phyloP scores from a whole-genome alignment of 768 basidiomycete species.

The Mrakia gelida region DNA sequence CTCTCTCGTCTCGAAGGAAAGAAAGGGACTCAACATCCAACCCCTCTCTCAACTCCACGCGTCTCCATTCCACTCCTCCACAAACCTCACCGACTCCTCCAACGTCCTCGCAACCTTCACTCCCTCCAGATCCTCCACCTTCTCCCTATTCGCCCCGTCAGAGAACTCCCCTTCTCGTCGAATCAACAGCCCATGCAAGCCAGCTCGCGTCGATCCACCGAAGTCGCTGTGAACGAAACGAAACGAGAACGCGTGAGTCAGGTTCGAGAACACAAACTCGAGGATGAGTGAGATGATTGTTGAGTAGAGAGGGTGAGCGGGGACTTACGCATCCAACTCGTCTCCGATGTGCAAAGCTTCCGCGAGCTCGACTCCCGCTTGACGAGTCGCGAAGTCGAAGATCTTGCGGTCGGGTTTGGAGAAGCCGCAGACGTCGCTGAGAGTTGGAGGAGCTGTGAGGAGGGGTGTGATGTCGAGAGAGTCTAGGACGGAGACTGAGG shows the following conservation, averaged over 20 bases:
- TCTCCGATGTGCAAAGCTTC: conserved; percentile 28
- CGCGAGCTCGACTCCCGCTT: background rate
- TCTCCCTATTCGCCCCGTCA: conserved; percentile 9
- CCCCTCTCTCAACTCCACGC: no score
- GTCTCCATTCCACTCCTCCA: conserved; percentile 4
- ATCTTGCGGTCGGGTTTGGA: conserved; percentile 24
- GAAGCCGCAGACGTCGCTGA: conserved; percentile 20
- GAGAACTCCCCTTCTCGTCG: conserved; percentile 13
- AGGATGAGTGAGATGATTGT: background rate
- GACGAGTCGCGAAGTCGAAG: background rate
- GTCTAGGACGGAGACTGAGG: conserved; percentile 25
- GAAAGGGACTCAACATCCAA: no score
- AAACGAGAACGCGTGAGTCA: background rate
- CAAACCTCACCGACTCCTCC: conserved; percentile 13
- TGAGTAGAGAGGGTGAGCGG: no score
- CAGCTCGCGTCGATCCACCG: conserved; percentile 5
- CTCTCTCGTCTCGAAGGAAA: no score
- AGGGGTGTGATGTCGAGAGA: conserved; percentile 13
- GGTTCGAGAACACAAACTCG: background rate
- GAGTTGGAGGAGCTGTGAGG: conserved; percentile 25
- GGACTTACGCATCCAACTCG: conserved; percentile 25
- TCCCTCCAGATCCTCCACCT: background rate
- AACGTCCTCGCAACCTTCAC: background rate
- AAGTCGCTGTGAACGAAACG: conserved; percentile 18
- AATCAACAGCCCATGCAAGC: conserved; percentile 18